A percentile compares a stretch with the other conserved stretches of the same genome.
Evolutionary conservation across 768 basidiomycete genomes (phyloP).

Genomic region (Hemileccinum rubropunctum): DNA sequence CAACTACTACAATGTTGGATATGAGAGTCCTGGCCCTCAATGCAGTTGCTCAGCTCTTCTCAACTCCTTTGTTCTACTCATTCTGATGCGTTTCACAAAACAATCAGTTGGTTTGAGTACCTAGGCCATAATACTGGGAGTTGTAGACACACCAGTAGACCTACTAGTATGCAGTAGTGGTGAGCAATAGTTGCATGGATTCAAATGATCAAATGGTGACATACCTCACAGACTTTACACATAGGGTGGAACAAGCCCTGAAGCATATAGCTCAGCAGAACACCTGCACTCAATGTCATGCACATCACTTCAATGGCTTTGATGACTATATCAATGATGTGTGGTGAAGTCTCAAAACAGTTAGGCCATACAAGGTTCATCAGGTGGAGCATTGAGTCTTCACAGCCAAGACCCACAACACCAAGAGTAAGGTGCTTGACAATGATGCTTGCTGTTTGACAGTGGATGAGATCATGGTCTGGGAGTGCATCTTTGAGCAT

Average conservation of each 20-base stretch:
- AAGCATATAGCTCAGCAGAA: conserved; percentile 86
- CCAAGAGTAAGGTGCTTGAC: conserved; percentile 98
- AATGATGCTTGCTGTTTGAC: conserved; percentile 96
- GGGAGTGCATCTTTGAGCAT: conserved; percentile 98
- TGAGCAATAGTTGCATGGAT: conserved; percentile 1
- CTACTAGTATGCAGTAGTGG: conserved; percentile 27
- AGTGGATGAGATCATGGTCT: conserved; percentile 96
- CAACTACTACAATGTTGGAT: too few relatives aligned
- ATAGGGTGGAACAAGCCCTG: conserved; percentile 98
- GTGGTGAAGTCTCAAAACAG: conserved; percentile 96
- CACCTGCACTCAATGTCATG: conserved; percentile 90
- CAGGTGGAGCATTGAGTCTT: conserved; percentile 95
- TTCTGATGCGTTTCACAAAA: too few relatives aligned
- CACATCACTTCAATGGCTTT: conserved; percentile 98
- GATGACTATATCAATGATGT: conserved; percentile 98
- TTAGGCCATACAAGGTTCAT: conserved; percentile 99
- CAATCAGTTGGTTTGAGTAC: too few relatives aligned
- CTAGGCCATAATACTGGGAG: conserved; percentile 90
- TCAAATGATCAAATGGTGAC: conserved; percentile 14
- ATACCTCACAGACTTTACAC: conserved; percentile 91
- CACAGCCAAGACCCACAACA: conserved; percentile 94
- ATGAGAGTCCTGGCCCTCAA: too few relatives aligned
- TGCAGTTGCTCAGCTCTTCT: too few relatives aligned
- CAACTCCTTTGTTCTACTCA: too few relatives aligned
- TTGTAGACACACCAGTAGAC: conserved; percentile 97